Conservation (phyloP, 2,329 filamentous ascomycete species). For the Alternaria sp. region DNA sequence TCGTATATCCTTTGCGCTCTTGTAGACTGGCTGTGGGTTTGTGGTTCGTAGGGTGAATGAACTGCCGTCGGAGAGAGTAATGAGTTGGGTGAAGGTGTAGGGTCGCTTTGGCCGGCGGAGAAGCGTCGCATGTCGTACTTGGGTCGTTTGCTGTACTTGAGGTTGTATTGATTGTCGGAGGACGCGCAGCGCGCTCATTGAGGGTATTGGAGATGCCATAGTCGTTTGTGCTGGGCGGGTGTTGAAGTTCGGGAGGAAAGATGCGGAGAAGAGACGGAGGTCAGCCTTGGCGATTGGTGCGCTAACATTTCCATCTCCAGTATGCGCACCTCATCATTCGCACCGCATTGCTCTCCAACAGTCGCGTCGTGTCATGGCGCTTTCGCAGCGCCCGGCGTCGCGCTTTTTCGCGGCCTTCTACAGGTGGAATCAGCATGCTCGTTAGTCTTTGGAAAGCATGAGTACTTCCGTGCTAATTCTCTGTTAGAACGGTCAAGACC, state of each 20-base stretch:
- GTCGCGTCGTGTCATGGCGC: slow-evolving; percentile 25
- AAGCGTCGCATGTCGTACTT: slow-evolving; percentile 83
- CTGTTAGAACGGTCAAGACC: slow-evolving; percentile 20
- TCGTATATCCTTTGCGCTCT: slow-evolving; percentile 79
- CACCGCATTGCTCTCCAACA: slow-evolving; percentile 7
- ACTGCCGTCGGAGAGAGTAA: slow-evolving; percentile 90
- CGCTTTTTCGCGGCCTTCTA: slow-evolving; percentile 58
- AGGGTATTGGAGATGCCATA: slow-evolving; percentile 48
- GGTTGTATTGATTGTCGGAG: slow-evolving; percentile 40
- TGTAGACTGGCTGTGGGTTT: slow-evolving; percentile 70
- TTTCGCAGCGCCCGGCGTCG: slow-evolving; percentile 31
- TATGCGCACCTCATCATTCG: slow-evolving; percentile 15
- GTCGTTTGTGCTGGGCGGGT: slow-evolving; percentile 18
- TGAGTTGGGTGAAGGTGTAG: slow-evolving; percentile 96
- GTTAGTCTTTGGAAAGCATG: slow-evolving; percentile 21
- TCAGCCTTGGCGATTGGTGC: slow-evolving; percentile 21
- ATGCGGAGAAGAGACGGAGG: slow-evolving; percentile 37
- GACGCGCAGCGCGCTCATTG: slow-evolving; percentile 42
- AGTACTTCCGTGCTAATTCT: not conserved
- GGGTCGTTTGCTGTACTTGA: slow-evolving; percentile 46
- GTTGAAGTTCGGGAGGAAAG: slow-evolving; percentile 22
- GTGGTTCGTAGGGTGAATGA: slow-evolving; percentile 83
- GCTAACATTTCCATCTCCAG: slow-evolving; percentile 27
- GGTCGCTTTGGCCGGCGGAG: slow-evolving; percentile 88
- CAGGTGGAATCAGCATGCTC: slow-evolving; percentile 50